These are phyloP conservation scores for Rhynchospora tenuis DNA, from an alignment of 176 grass and related monocot genomes.

Conservation along the genomic window DNA sequence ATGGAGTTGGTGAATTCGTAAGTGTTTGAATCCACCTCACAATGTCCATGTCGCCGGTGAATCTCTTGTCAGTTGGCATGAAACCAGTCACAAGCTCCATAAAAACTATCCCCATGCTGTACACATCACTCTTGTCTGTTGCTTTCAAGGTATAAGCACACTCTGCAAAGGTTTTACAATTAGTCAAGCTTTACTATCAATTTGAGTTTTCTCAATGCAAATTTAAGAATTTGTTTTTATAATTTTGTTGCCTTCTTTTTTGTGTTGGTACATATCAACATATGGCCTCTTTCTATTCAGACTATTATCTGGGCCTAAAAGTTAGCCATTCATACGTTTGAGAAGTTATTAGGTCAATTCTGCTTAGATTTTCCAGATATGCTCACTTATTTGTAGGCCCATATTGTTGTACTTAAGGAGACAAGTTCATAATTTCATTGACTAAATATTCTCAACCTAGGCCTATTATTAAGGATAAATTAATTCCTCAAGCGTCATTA, in stretches of 20 bases:
- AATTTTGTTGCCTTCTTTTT: no score
- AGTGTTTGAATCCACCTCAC: constrained; percentile 76
- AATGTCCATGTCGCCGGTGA: constrained; percentile 79
- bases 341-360: neutral
- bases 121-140: constrained; percentile 78
- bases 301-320: neutral
- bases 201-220: neutral
- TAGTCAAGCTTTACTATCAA: neutral
- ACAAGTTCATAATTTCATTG: neutral
- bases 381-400: neutral
- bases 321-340: neutral
- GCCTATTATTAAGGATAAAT: neutral
- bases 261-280: no score
- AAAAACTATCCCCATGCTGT: constrained; percentile 91
- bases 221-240: no score
- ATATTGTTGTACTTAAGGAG: neutral
- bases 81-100: constrained; percentile 84
- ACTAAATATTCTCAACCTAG: neutral
- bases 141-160: constrained; percentile 82
- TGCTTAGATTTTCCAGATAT: neutral
- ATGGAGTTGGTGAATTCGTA: constrained; percentile 16
- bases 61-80: constrained; percentile 71
- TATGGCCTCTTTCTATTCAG: neutral
- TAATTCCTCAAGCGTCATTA: neutral
- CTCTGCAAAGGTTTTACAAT: constrained; percentile 34